Evolutionary conservation across 1,139 yeast species (phyloP), one percentile per base, ranked within the genome.

Genomic region (Trichomonascaceae sp.): DNA sequence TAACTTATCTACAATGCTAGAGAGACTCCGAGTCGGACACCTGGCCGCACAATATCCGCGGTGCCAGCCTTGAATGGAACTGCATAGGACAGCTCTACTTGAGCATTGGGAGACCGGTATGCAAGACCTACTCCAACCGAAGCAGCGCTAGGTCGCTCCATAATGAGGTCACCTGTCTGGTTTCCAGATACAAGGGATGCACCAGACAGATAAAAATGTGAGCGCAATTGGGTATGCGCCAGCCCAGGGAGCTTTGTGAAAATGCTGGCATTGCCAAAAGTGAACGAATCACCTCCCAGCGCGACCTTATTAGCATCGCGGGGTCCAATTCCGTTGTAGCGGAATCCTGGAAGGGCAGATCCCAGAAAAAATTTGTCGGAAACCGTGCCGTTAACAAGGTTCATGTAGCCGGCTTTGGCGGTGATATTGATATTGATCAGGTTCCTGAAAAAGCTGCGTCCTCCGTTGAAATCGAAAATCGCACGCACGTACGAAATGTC

Each of bases 31-130:
- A 85, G 87, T 54, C 89, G 97, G 26, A 89, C 55, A 0, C 98
- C 98, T 52, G 82, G 85, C 47, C 95, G 65, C 4, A 71, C 54
- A 18, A 69, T 66, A 49, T 89, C 98, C 26, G 71, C 61, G 11
- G 67, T 64, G 48, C 76, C 76, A 0, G 73, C 70, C 2, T 72
- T 61, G 26, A 89, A 47, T 0, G 98, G 98, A 26, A 87, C 56
- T 1, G 80, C 80, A 44, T 87, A 76, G 53, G 85, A 87, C 44
- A 89, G 68, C 57, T 89, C 98, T 50, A 89, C 80, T 42, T 97
- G 67, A 0, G 97, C 97, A 56, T 74, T 72, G 1, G 94, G 93
- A 51, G 85, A 94, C 42, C 76, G 75, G 52, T 78, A 84, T 14
- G 82, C 66, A 3, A 89, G 44, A 1, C 98, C 98, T 37, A 76